A percentile compares a stretch with the other conserved stretches of the same genome.
Evolutionary conservation across 345 rosid genomes (phyloP).

Genomic region (Mallotus nudiflorus): DNA sequence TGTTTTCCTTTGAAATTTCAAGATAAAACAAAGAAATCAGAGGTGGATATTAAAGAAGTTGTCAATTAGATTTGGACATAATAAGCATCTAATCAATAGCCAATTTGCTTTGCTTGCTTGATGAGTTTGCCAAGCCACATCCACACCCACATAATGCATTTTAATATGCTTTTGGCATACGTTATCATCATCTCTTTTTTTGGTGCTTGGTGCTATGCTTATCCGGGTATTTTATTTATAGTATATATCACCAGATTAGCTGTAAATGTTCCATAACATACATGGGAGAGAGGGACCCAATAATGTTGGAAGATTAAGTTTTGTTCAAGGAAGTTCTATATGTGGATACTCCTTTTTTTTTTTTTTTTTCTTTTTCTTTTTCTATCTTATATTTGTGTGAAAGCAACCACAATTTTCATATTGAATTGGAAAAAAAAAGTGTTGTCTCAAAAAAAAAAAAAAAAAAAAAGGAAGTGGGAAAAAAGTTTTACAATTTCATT

Average conservation of each 20-base stretch:
- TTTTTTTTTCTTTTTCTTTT: constrained; percentile 1
- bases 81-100: neutral
- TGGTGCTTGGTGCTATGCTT: neutral
- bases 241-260: neutral
- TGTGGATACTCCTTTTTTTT: neutral
- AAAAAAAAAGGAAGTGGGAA: too few relatives aligned
- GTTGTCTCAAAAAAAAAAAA: too few relatives aligned
- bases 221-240: too few relatives aligned
- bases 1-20: too few relatives aligned
- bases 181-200: neutral
- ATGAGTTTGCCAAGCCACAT: constrained; percentile 2
- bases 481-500: too few relatives aligned
- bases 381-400: too few relatives aligned
- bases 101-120: neutral
- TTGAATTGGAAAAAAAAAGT: too few relatives aligned
- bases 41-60: neutral
- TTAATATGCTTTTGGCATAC: constrained; percentile 1
- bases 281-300: neutral
- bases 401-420: neutral
- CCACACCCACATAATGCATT: neutral
- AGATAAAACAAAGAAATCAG: neutral
- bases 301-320: neutral
- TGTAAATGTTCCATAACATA: constrained; percentile 1
- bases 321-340: neutral
- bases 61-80: neutral